Base-by-base conservation (phyloP, 1,284 basidiomycete species). In the Ceratobasidium sp. region DNA sequence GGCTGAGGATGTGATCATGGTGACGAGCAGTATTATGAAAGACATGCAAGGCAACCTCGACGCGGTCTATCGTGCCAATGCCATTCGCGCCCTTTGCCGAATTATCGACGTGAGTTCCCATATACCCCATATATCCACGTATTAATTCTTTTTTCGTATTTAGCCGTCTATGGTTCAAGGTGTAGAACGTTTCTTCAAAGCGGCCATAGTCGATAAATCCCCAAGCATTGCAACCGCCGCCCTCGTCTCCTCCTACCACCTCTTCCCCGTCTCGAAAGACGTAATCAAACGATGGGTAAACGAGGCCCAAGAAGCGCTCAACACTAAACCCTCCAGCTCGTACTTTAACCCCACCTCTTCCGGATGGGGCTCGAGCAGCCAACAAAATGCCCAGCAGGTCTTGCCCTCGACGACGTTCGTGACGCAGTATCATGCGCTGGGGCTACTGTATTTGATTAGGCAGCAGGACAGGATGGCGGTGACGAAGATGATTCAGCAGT, bases 1-100 rank as follows among this genome's bases (percentile, higher is more conserved):
- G n/a, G 95, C 98, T 21, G 95, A 99, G 82, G 98, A 99, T 85
- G 95, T 98, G 46, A 98, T 99, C 79, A 99, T 99, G 96, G 96
- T 98, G 78, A 99, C 98, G 6, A 95, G 94, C 80, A 98, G 96
- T 80, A 99, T 99, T 82, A 98, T 98, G 96, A 99, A 99, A 86
- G 97, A 99, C 80, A 99, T 99, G 95, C 97, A 99, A 80, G 94
- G 96, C 64, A 98, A 98, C 81, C 92, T 96, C 64, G 98, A 99
- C 82, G 97, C 98, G 79, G 96, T 99, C 77, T 99, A 99, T 84
- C 88, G 98, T 73, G 95, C 98, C 47, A 99, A 99, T 82, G 94
- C 98, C 38, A 99, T 99, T 77, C 91, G 98, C 78, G 96, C 97
- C 4, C 87, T 99, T 18, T 96, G 95, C 82, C 88, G 96, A 73